Conservation (phyloP, 805 yeast genomes). For the Suhomyces canberraensis region DNA sequence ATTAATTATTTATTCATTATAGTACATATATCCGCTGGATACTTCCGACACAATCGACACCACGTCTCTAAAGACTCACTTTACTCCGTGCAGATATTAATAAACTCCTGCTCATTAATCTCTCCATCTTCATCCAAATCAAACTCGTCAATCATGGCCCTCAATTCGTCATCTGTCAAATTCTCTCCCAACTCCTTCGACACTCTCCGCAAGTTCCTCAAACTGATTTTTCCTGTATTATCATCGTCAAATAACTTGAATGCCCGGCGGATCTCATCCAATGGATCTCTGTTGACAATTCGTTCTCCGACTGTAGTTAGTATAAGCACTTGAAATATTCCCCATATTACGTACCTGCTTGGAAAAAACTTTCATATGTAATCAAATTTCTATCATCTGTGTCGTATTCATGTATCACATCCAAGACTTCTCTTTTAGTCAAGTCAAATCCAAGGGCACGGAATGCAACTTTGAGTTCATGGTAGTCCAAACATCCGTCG, state of each 20-base stretch:
- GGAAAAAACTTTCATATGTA: constrained; percentile 76
- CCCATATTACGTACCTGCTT: constrained; percentile 50
- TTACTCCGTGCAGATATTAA: constrained; percentile 15
- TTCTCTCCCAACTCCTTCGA: constrained; percentile 93
- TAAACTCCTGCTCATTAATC: constrained; percentile 82
- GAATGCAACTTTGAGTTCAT: constrained; percentile 90
- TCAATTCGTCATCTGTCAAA: constrained; percentile 84
- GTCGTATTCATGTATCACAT: constrained; percentile 77
- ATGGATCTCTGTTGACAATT: constrained; percentile 85
- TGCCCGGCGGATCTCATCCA: constrained; percentile 88
- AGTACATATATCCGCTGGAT: no score
- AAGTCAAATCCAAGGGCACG: constrained; percentile 90
- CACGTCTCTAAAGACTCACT: no score
- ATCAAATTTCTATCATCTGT: constrained; percentile 70
- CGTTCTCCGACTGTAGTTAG: constrained; percentile 63
- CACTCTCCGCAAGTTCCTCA: constrained; percentile 80
- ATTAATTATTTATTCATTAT: no score
- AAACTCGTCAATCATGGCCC: constrained; percentile 97
- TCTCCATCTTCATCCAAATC: constrained; percentile 96
- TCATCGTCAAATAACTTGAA: constrained; percentile 88
- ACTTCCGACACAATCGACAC: no score
- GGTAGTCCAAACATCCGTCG: constrained; percentile 88
- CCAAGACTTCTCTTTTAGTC: constrained; percentile 68
- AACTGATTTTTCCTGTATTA: constrained; percentile 74
- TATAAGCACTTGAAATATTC: constrained; percentile 9